Base-by-base conservation (phyloP, 257 asterid genomes). In the Thymus quinquecostatus region DNA sequence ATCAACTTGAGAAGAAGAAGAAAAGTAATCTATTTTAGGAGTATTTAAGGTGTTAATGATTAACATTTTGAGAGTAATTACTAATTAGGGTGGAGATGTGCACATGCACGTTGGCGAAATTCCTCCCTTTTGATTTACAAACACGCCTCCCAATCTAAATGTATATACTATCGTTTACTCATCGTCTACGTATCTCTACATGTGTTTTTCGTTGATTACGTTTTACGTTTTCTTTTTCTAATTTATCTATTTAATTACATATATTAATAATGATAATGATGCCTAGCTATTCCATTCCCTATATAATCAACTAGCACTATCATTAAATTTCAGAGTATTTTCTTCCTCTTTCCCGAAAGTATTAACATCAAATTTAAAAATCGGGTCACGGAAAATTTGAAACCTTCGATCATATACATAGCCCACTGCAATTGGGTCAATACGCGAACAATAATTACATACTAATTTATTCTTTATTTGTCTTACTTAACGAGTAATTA, bases 61-160 rank as follows among this genome's bases (percentile, higher is more conserved):
- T 60, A 53, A 73, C 12, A 70, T 77, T 67, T 79, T 74, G 81
- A 82, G 80, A 68, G 50, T 76, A 58, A 70, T 70, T 71, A 75
- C 54, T 71, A 29, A 64, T 77, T 11, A 12, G 10, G 51, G n/a
- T 10, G 51, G 51, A 3, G 61, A 68, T 54, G 55, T 53, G 83
- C 87, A 80, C 85, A 80, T 80, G 87, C 34, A 57, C 21, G 62
- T 57, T 57, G 6, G 58, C 63, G 40, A 30, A 32, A 59, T 33
- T 27, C 62, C 44, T 32, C 66, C 66, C 32, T 61, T 75, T 68
- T 69, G 54, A 51, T 43, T 79, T 54, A 36, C 72, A 62, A 66
- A 75, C 70, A 72, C 76, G 71, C 51, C 59, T 68, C 66, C 60
- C 54, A 32, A 8, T 51, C 54, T 64, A 48, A n/a, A n/a, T n/a